Conservation (phyloP, 1,284 basidiomycete species). For the Apiotrichum brassicae region DNA sequence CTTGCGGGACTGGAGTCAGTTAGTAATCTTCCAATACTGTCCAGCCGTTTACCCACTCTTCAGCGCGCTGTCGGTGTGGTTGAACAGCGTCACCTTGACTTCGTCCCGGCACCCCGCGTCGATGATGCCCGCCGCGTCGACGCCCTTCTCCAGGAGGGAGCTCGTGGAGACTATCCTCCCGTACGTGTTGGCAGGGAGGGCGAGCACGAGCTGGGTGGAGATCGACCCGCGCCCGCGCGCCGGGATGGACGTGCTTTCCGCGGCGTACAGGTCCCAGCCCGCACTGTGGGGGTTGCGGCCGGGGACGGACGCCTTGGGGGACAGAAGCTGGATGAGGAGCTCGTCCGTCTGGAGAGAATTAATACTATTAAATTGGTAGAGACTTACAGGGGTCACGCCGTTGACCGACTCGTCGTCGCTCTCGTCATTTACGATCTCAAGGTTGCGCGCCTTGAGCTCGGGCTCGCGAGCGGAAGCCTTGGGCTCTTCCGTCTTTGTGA, state of each 20-base stretch:
- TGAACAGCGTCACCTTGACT: slow-evolving; percentile 92
- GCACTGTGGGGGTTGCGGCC: slow-evolving; percentile 79
- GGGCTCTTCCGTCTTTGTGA: not conserved
- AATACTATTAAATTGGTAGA: not conserved
- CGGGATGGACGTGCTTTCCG: slow-evolving; percentile 69
- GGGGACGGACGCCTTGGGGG: slow-evolving; percentile 73
- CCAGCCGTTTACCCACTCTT: slow-evolving; percentile 54
- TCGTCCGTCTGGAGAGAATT: slow-evolving; percentile 7
- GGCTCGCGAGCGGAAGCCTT: slow-evolving; percentile 11
- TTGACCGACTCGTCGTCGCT: slow-evolving; percentile 22
- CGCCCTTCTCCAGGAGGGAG: slow-evolving; percentile 95
- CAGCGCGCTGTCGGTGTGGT: slow-evolving; percentile 82
- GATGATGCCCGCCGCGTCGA: slow-evolving; percentile 92
- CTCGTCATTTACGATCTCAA: slow-evolving; percentile 40
- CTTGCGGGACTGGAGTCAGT: slow-evolving; percentile 64
- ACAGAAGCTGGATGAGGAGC: slow-evolving; percentile 77
- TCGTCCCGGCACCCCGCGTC: slow-evolving; percentile 93
- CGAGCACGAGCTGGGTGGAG: slow-evolving; percentile 84
- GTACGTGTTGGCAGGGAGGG: slow-evolving; percentile 87
- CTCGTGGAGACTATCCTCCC: slow-evolving; percentile 91
- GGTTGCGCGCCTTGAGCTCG: slow-evolving; percentile 23
- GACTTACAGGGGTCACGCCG: not conserved
- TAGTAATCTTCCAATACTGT: not conserved
- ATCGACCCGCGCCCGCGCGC: slow-evolving; percentile 82
- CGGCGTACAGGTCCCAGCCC: slow-evolving; percentile 91